Evolutionary conservation across 495 filamentous ascomycete genomes (phyloP).

Genomic region (Daldinia caldariorum): DNA sequence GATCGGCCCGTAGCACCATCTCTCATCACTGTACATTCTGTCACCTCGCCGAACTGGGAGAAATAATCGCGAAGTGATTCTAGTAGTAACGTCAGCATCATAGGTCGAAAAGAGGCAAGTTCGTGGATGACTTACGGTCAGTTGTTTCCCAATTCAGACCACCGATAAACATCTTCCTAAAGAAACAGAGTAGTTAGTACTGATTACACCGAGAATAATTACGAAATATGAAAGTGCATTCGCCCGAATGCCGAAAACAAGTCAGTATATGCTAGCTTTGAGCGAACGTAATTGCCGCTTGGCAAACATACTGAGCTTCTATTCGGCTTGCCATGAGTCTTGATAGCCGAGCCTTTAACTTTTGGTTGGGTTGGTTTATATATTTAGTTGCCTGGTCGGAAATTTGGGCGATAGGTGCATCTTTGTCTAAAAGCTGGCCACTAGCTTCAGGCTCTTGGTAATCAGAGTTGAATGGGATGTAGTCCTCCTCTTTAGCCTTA

Average conservation of each 20-base stretch:
- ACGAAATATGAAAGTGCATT: slow-evolving; percentile 29
- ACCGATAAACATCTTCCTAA: slow-evolving; percentile 99
- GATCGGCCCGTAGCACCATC: slow-evolving; percentile 94
- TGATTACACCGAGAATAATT: slow-evolving; percentile 26
- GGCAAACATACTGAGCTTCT: slow-evolving; percentile 34
- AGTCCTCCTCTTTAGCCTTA: slow-evolving; percentile 35
- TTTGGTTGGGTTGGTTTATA: slow-evolving; percentile 36
- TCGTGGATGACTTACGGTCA: slow-evolving; percentile 74
- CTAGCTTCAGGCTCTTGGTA: slow-evolving; percentile 11
- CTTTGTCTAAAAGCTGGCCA: slow-evolving; percentile 21
- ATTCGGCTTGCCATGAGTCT: slow-evolving; percentile 28
- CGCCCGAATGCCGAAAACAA: slow-evolving; percentile 10
- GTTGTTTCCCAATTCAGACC: slow-evolving; percentile 99
- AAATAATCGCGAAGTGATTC: slow-evolving; percentile 99
- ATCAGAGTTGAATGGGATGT: slow-evolving; percentile 28
- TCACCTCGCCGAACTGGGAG: slow-evolving; percentile 95
- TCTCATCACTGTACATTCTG: slow-evolving; percentile 98
- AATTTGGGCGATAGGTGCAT: slow-evolving; percentile 12
- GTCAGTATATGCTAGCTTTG: slow-evolving; percentile 36
- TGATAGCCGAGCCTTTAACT: slow-evolving; percentile 15
- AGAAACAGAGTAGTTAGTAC: slow-evolving; percentile 48
- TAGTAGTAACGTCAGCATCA: slow-evolving; percentile 51
- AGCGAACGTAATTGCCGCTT: slow-evolving; percentile 16
- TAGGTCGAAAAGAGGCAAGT: slow-evolving; percentile 4
- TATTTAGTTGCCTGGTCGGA: slow-evolving; percentile 17